These are phyloP conservation scores for Coriolopsis trogii DNA, from an alignment of 1,284 basidiomycete species.

Conservation along the genomic window DNA sequence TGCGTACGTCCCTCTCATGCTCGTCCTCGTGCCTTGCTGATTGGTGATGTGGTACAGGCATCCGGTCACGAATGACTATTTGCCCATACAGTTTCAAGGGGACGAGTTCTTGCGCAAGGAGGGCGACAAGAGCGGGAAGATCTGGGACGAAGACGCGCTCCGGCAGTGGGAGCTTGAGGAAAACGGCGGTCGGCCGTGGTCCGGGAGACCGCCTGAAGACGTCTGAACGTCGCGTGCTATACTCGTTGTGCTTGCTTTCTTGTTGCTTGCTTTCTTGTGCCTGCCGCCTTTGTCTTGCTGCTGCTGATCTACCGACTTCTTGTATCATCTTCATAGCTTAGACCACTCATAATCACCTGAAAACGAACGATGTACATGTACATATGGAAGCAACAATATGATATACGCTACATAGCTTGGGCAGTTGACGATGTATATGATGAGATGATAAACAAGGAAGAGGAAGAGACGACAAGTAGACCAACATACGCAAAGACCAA, in stretches of 20 bases:
- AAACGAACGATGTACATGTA: too few species aligned
- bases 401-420: not conserved
- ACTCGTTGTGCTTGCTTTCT: too few species aligned
- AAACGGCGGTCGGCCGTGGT: conserved; percentile 70
- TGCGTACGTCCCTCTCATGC: conserved; percentile 45
- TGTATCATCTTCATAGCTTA: not conserved
- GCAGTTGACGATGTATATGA: conserved; percentile 11
- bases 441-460: not conserved
- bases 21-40: not conserved
- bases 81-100: conserved; percentile 48
- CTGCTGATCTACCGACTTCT: not conserved
- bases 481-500: not conserved
- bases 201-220: conserved; percentile 43
- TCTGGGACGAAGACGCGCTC: conserved; percentile 77
- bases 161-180: conserved; percentile 70
- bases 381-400: conserved; percentile 4
- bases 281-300: too few species aligned
- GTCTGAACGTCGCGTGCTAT: conserved; percentile 4
- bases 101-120: conserved; percentile 56
- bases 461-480: not conserved
- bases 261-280: conserved; percentile 10
- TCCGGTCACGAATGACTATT: conserved; percentile 71
- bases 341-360: too few species aligned
- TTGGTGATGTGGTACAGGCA: conserved; percentile 45
- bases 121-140: conserved; percentile 56